phyloP scores from a whole-genome alignment of 2,329 filamentous ascomycete species.

The Didymella lethalis region DNA sequence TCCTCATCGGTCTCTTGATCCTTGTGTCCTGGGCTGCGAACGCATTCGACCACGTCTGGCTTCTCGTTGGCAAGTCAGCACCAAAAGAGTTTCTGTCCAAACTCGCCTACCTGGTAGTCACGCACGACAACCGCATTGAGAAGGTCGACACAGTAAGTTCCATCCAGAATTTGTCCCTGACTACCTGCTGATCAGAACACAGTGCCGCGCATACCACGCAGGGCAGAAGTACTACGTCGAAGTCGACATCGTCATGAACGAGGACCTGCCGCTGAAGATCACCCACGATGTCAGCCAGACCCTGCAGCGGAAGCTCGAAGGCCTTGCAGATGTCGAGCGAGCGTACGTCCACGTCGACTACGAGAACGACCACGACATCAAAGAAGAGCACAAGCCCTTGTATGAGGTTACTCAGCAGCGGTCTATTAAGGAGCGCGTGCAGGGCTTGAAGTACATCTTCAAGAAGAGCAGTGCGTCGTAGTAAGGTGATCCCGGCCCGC shows the following conservation, averaged over 20 bases:
- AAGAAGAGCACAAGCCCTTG: conserved; percentile 52
- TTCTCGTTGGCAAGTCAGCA: conserved; percentile 69
- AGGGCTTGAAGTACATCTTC: conserved; percentile 36
- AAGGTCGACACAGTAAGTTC: conserved; percentile 63
- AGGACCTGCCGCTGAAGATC: conserved; percentile 61
- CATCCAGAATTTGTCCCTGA: background rate
- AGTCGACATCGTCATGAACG: conserved; percentile 68
- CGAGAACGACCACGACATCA: conserved; percentile 49
- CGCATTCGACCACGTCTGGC: conserved; percentile 68
- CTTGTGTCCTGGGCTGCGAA: conserved; percentile 68
- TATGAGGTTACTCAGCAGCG: conserved; percentile 46
- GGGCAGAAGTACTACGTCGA: conserved; percentile 70
- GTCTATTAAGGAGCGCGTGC: conserved; percentile 46
- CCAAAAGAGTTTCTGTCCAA: conserved; percentile 65
- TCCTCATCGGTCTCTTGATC: conserved; percentile 67
- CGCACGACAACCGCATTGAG: conserved; percentile 61
- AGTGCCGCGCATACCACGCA: conserved; percentile 67
- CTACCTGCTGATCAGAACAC: conserved; percentile 25
- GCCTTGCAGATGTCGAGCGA: conserved; percentile 52
- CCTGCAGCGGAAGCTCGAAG: conserved; percentile 67
- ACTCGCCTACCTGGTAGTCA: conserved; percentile 64
- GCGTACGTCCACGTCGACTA: conserved; percentile 63
- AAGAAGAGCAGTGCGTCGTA: conserved; percentile 26
- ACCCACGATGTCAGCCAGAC: conserved; percentile 68
- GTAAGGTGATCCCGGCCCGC: background rate